Percentiles rank a stretch among this genome's conserved stretches.
phyloP scores from a whole-genome alignment of 176 grass and related monocot species.

The Poa pratensis region DNA sequence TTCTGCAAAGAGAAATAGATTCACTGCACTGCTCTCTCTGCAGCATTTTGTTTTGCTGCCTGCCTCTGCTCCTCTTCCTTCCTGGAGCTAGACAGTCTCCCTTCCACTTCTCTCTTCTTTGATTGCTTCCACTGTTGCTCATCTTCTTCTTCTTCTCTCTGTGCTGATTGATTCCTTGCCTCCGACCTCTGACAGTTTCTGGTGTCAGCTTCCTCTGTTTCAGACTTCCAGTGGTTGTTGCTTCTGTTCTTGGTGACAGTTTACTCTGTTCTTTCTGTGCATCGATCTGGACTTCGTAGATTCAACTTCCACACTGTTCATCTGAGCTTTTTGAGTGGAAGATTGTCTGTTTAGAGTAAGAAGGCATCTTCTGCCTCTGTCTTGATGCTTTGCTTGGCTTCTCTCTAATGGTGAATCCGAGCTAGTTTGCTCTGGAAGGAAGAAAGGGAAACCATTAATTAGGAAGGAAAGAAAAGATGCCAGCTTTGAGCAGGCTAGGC shows the following conservation, averaged over 20 bases:
- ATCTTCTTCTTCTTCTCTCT: not conserved
- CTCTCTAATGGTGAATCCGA: slow-evolving; percentile 33
- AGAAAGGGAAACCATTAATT: not conserved
- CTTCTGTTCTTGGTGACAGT: slow-evolving; percentile 27
- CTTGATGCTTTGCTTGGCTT: slow-evolving; percentile 6
- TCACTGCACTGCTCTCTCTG: slow-evolving; percentile 22
- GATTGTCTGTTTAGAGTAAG: not conserved
- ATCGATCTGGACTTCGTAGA: not conserved
- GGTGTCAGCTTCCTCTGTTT: slow-evolving; percentile 44
- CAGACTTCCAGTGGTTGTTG: slow-evolving; percentile 21
- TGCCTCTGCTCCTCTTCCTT: slow-evolving; percentile 23
- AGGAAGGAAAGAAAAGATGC: slow-evolving; percentile 52
- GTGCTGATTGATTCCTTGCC: not conserved
- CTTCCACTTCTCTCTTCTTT: slow-evolving; percentile 40
- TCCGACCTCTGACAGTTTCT: slow-evolving; percentile 25
- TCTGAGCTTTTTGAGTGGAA: slow-evolving; percentile 17
- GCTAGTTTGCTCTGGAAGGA: slow-evolving; percentile 11
- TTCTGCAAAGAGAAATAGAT: not conserved
- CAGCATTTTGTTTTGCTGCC: slow-evolving; percentile 47
- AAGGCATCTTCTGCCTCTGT: slow-evolving; percentile 2
- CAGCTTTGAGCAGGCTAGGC: slow-evolving; percentile 59
- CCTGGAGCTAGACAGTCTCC: not conserved
- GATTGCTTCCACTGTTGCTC: slow-evolving; percentile 43
- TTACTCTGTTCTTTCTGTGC: slow-evolving; percentile 33
- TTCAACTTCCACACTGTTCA: not conserved